Percentiles rank a stretch among this genome's conserved stretches.
Conservation (phyloP, 192 early-diverging fungal genomes). For the Backusella liffmaniae region DNA sequence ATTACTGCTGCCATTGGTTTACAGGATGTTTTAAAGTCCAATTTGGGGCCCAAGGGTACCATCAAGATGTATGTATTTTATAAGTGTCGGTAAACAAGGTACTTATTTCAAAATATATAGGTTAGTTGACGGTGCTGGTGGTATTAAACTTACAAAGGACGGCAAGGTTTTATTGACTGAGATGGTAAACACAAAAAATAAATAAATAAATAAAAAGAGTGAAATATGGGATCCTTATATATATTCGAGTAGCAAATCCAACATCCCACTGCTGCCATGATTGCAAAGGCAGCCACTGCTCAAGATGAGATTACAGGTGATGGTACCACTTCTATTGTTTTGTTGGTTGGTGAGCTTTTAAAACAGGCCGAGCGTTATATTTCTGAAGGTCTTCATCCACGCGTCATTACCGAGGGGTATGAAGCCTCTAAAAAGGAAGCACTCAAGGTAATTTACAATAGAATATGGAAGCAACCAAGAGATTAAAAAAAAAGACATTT, state of each 20-base stretch:
- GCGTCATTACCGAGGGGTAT: slow-evolving; percentile 95
- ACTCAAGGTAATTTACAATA: slow-evolving; percentile 64
- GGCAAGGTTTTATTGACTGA: slow-evolving; percentile 98
- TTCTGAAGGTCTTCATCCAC: slow-evolving; percentile 95
- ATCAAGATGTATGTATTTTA: slow-evolving; percentile 83
- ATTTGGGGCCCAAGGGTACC: slow-evolving; percentile 97
- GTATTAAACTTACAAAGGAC: slow-evolving; percentile 98
- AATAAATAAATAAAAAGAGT: neutral
- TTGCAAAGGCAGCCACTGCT: slow-evolving; percentile 97
- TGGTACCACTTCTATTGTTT: slow-evolving; percentile 96
- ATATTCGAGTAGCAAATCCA: slow-evolving; percentile 86
- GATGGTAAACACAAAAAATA: slow-evolving; percentile 76
- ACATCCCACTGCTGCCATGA: slow-evolving; percentile 99
- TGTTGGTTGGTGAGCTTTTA: slow-evolving; percentile 95
- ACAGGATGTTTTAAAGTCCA: slow-evolving; percentile 93
- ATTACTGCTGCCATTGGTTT: slow-evolving; percentile 94
- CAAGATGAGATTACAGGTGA: slow-evolving; percentile 99
- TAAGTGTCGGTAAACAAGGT: neutral
- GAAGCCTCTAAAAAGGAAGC: slow-evolving; percentile 96
- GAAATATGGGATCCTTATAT: neutral
- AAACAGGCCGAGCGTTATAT: slow-evolving; percentile 95
- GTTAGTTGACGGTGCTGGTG: slow-evolving; percentile 95
- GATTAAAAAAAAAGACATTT: too few species aligned
- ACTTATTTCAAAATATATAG: slow-evolving; percentile 34
- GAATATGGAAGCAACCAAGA: too few species aligned